phyloP scores from a whole-genome alignment of 2,329 filamentous ascomycete genomes.

The Alternaria metachromatica region DNA sequence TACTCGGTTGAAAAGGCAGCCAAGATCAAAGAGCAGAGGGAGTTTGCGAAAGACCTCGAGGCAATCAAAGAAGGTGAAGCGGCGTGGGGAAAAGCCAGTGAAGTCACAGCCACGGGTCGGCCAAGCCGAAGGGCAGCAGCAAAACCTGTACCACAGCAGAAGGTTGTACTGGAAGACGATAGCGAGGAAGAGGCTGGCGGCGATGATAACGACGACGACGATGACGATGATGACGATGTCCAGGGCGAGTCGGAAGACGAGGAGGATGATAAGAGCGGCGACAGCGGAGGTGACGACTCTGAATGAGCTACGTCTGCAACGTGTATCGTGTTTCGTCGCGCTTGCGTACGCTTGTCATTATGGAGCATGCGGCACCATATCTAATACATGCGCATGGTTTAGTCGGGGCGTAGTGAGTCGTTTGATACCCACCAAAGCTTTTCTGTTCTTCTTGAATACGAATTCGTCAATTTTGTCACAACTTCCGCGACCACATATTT shows the following conservation, averaged over 20 bases:
- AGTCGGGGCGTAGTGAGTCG: background rate
- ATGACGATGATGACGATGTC: slow-evolving; percentile 23
- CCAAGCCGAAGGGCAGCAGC: slow-evolving; percentile 37
- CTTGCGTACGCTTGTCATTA: background rate
- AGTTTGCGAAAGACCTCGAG: slow-evolving; percentile 83
- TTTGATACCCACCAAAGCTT: background rate
- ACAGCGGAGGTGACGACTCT: slow-evolving; percentile 26
- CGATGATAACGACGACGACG: slow-evolving; percentile 20
- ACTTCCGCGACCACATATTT: fast-evolving
- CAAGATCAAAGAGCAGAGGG: slow-evolving; percentile 85
- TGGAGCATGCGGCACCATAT: background rate
- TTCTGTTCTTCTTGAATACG: background rate
- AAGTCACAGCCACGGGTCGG: slow-evolving; percentile 34
- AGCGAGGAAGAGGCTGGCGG: slow-evolving; percentile 30
- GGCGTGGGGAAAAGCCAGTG: slow-evolving; percentile 69
- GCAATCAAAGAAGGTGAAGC: slow-evolving; percentile 82
- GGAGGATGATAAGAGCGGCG: slow-evolving; percentile 19
- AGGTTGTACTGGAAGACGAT: slow-evolving; percentile 32
- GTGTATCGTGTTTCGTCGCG: background rate
- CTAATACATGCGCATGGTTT: background rate
- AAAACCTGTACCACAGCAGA: slow-evolving; percentile 24
- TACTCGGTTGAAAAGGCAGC: slow-evolving; percentile 84
- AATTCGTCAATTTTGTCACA: background rate
- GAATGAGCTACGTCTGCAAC: slow-evolving; percentile 21
- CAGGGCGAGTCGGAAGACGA: slow-evolving; percentile 23